Conservation (phyloP, 202 grass and related monocot species). For the Dendrocalamus latiflorus region DNA sequence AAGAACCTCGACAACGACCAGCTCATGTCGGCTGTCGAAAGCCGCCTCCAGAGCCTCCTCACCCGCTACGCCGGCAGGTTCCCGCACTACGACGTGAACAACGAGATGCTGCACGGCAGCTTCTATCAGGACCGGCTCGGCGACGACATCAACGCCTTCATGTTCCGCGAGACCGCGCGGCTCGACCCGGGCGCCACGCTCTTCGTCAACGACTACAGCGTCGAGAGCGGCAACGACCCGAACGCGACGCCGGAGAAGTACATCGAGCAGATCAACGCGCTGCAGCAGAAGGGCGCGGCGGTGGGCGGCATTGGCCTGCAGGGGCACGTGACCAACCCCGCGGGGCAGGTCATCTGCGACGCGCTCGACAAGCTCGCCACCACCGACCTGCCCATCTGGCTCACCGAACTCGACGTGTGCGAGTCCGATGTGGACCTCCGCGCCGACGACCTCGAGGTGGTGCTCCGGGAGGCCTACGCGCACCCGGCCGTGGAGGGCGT, state of each 20-base stretch:
- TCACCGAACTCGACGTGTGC: slow-evolving; percentile 58
- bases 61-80: slow-evolving; percentile 53
- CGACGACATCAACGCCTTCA: slow-evolving; percentile 47
- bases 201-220: slow-evolving; percentile 48
- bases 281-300: slow-evolving; percentile 17
- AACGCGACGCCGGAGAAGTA: slow-evolving; percentile 35
- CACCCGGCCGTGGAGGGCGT: slow-evolving; percentile 68
- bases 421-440: slow-evolving; percentile 52
- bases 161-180: slow-evolving; percentile 47
- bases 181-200: slow-evolving; percentile 46
- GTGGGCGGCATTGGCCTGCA: slow-evolving; percentile 37
- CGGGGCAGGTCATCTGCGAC: slow-evolving; percentile 19
- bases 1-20: slow-evolving; percentile 19
- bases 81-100: slow-evolving; percentile 78
- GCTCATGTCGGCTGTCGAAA: slow-evolving; percentile 36
- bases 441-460: slow-evolving; percentile 65
- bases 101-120: slow-evolving; percentile 75
- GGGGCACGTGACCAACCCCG: slow-evolving; percentile 25
- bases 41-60: slow-evolving; percentile 52
- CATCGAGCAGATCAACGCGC: slow-evolving; percentile 16
- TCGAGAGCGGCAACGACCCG: slow-evolving; percentile 17
- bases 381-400: slow-evolving; percentile 44
- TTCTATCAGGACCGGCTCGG: slow-evolving; percentile 56
- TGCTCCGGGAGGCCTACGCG: slow-evolving; percentile 66
- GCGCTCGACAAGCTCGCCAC: slow-evolving; percentile 41